Percentiles rank a stretch among this genome's conserved stretches.
Evolutionary conservation across 2,329 filamentous ascomycete genomes (phyloP).

Genomic region (Celoporthe dispersa): DNA sequence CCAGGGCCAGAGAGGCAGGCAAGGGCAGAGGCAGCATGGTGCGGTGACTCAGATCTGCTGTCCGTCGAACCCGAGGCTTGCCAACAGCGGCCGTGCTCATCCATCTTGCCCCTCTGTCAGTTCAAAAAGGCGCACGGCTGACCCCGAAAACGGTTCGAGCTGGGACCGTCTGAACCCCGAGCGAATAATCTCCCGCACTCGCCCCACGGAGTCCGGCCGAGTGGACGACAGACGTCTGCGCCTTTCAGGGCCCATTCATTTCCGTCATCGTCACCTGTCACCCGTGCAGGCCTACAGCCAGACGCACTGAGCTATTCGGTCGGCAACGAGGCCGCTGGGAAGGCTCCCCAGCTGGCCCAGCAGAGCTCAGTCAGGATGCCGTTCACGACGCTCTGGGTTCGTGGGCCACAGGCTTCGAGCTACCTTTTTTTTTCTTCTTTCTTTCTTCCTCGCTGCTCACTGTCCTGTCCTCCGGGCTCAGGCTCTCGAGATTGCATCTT

Average conservation of each 20-base stretch:
- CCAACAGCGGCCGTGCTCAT: background rate
- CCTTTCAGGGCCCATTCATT: background rate
- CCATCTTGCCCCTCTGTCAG: background rate
- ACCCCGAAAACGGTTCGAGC: background rate
- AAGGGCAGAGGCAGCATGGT: background rate
- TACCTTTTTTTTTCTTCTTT: background rate
- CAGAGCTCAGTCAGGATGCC: background rate
- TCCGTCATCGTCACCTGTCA: background rate
- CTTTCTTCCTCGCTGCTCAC: background rate
- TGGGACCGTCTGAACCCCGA: background rate
- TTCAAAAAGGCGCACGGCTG: slow-evolving; percentile 6
- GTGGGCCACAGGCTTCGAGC: background rate
- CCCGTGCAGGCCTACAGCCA: background rate
- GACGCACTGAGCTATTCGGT: background rate
- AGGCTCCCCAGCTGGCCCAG: background rate
- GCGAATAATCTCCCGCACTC: slow-evolving; percentile 6
- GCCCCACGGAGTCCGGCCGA: slow-evolving; percentile 7
- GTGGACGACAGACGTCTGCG: background rate
- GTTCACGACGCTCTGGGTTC: background rate
- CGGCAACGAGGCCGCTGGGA: background rate
- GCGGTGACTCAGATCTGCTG: background rate
- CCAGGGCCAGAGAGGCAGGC: background rate
- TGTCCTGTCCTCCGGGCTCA: background rate
- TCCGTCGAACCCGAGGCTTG: background rate
- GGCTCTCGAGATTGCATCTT: background rate